These are phyloP conservation scores for Peltaster fructicola DNA, from an alignment of 2,329 filamentous ascomycete species.

Conservation along the genomic window DNA sequence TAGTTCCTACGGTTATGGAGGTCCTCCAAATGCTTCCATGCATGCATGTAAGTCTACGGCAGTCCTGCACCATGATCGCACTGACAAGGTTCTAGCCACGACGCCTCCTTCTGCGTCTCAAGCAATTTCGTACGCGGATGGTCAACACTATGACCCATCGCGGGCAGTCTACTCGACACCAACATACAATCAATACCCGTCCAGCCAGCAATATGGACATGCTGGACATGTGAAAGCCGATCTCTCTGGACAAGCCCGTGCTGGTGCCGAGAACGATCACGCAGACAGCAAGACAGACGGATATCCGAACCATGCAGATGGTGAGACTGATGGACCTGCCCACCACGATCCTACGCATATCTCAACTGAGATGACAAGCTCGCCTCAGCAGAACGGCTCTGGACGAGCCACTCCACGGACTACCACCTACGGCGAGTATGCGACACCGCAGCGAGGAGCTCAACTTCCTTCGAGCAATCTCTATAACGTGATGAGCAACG, in stretches of 20 bases:
- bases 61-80: no score
- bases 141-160: constrained; percentile 56
- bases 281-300: constrained; percentile 49
- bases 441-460: constrained; percentile 55
- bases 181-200: constrained; percentile 36
- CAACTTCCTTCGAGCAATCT: constrained; percentile 57
- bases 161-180: constrained; percentile 64
- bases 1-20: constrained; percentile 61
- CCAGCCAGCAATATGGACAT: constrained; percentile 50
- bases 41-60: constrained; percentile 55
- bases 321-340: constrained; percentile 29
- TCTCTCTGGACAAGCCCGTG: constrained; percentile 46
- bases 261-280: constrained; percentile 42
- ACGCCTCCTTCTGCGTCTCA: no score
- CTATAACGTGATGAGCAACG: constrained; percentile 75
- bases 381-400: constrained; percentile 65
- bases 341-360: constrained; percentile 59
- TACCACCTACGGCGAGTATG: constrained; percentile 56
- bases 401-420: constrained; percentile 77
- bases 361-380: constrained; percentile 66
- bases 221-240: no score
- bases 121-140: no score
- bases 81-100: no score
- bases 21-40: constrained; percentile 22
- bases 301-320: constrained; percentile 30